phyloP scores from a whole-genome alignment of 2,329 filamentous ascomycete species.

The Alternaria ventricosa region DNA sequence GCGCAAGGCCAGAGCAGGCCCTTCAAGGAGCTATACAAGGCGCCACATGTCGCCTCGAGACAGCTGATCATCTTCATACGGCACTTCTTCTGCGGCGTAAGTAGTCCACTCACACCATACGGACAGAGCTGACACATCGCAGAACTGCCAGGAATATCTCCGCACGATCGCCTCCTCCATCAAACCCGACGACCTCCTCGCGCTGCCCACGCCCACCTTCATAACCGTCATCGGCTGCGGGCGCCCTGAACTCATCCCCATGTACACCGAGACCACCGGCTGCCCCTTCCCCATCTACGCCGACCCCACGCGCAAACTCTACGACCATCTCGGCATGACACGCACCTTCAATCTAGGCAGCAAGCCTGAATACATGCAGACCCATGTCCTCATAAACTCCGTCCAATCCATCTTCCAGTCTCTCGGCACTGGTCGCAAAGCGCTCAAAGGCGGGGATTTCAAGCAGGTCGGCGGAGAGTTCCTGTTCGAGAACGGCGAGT shows the following conservation, averaged over 20 bases:
- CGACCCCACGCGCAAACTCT: slow-evolving; percentile 72
- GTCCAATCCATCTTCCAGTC: slow-evolving; percentile 65
- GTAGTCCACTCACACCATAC: slow-evolving; percentile 38
- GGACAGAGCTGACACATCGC: slow-evolving; percentile 1
- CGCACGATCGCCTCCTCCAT: slow-evolving; percentile 67
- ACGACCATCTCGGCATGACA: slow-evolving; percentile 72
- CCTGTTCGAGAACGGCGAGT: slow-evolving; percentile 72
- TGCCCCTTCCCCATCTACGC: slow-evolving; percentile 78
- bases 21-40: slow-evolving; percentile 48
- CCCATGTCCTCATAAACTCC: slow-evolving; percentile 55
- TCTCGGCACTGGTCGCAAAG: slow-evolving; percentile 65
- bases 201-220: slow-evolving; percentile 63
- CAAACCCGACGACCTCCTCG: slow-evolving; percentile 50
- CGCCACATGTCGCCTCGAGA: slow-evolving; percentile 47
- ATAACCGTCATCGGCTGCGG: slow-evolving; percentile 77
- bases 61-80: slow-evolving; percentile 77
- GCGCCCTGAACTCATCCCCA: slow-evolving; percentile 69
- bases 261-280: slow-evolving; percentile 67
- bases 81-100: slow-evolving; percentile 81
- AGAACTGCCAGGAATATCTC: slow-evolving; percentile 81
- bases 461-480: slow-evolving; percentile 79
- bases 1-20: slow-evolving; percentile 42
- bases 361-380: slow-evolving; percentile 69
- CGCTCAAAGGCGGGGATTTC: slow-evolving; percentile 68
- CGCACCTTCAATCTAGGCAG: slow-evolving; percentile 67